These are phyloP conservation scores for Fusarium sp. DNA, from an alignment of 2,329 filamentous ascomycete species.

Conservation along the genomic window DNA sequence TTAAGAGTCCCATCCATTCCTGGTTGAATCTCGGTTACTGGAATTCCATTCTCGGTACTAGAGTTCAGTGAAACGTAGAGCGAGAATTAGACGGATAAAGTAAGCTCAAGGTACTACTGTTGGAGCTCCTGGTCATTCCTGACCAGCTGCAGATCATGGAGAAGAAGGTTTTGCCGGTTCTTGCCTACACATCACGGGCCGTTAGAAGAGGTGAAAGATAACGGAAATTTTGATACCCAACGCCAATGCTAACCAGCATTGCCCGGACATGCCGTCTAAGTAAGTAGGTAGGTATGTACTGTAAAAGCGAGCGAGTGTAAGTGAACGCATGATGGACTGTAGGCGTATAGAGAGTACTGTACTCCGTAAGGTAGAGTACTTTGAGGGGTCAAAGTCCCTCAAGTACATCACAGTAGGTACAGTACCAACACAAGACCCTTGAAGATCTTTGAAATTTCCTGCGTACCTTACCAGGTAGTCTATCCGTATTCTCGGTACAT, in stretches of 20 bases:
- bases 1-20: not conserved
- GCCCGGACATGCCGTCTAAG: conserved; percentile 12
- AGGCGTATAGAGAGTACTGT: not conserved
- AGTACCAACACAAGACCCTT: not conserved
- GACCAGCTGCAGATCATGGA: conserved; percentile 27
- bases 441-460: not conserved
- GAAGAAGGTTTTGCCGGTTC: conserved; percentile 28
- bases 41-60: conserved; percentile 4
- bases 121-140: not conserved
- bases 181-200: conserved; percentile 24
- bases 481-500: conserved; percentile 11
- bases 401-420: not conserved
- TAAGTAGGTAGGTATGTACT: not conserved
- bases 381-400: conserved; percentile 16
- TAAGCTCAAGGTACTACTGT: conserved; percentile 5
- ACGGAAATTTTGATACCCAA: conserved; percentile 37
- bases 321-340: not conserved
- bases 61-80: conserved; percentile 13
- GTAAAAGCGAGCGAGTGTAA: conserved; percentile 5
- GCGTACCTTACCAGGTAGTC: not conserved
- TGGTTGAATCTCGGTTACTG: not conserved
- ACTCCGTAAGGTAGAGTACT: not conserved
- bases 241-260: not conserved
- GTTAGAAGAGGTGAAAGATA: conserved; percentile 37
- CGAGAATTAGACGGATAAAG: conserved; percentile 14